Conservation (phyloP, 768 basidiomycete genomes). For the Agaricus blazei region DNA sequence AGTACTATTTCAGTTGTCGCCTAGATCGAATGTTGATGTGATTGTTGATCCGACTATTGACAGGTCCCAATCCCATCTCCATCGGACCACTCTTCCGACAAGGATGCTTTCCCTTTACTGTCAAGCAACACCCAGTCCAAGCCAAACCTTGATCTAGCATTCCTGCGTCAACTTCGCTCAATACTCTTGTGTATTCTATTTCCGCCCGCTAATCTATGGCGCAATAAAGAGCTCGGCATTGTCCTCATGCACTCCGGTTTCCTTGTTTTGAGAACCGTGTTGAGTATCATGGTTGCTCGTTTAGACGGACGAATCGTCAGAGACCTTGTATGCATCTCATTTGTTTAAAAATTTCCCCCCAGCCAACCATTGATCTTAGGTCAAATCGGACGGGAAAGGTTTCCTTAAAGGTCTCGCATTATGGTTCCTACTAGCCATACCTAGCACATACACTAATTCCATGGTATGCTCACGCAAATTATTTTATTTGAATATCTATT, state of each 20-base stretch:
- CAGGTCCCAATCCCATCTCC: slow-evolving; percentile 40
- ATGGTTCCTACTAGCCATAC: slow-evolving; percentile 90
- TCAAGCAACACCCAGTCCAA: slow-evolving; percentile 37
- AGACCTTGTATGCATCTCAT: slow-evolving; percentile 54
- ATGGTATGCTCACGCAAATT: slow-evolving; percentile 53
- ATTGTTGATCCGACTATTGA: background rate
- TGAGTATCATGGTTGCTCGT: slow-evolving; percentile 83
- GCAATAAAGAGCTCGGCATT: slow-evolving; percentile 67
- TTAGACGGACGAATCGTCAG: slow-evolving; percentile 88
- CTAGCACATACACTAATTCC: slow-evolving; percentile 92
- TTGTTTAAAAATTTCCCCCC: background rate
- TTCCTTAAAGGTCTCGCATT: slow-evolving; percentile 77
- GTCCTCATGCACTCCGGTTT: slow-evolving; percentile 79
- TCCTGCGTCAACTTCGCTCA: slow-evolving; percentile 67
- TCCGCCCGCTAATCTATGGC: slow-evolving; percentile 43
- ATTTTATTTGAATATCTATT: background rate
- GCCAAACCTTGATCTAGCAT: slow-evolving; percentile 64
- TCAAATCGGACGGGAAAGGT: slow-evolving; percentile 79
- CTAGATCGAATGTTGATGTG: background rate
- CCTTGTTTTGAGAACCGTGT: slow-evolving; percentile 77
- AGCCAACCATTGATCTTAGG: slow-evolving; percentile 25
- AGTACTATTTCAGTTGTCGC: background rate
- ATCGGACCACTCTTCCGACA: slow-evolving; percentile 53
- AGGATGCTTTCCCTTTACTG: slow-evolving; percentile 57
- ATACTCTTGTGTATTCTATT: slow-evolving; percentile 67